phyloP scores from a whole-genome alignment of 1,139 yeast genomes.

The Pneumocystis carinii region DNA sequence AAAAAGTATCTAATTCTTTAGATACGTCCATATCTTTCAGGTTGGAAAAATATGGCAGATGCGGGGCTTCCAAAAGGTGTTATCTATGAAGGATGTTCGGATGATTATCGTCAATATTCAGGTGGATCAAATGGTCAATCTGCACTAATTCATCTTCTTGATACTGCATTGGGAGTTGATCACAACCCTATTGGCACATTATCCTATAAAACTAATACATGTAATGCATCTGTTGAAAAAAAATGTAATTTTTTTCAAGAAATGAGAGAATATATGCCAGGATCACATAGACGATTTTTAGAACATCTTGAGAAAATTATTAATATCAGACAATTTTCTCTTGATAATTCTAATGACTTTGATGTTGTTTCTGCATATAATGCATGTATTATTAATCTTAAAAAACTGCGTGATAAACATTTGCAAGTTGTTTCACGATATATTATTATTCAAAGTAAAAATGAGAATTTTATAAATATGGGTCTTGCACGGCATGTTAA shows the following conservation, averaged over 20 bases:
- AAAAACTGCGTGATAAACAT: constrained; percentile 80
- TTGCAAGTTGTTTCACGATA: constrained; percentile 83
- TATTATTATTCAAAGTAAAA: constrained; percentile 32
- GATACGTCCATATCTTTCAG: constrained; percentile 79
- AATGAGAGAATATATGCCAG: constrained; percentile 85
- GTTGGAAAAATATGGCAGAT: constrained; percentile 85
- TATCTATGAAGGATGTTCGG: constrained; percentile 15
- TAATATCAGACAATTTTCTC: constrained; percentile 49
- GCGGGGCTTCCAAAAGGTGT: constrained; percentile 51
- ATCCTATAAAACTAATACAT: constrained; percentile 20
- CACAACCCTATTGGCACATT: constrained; percentile 63
- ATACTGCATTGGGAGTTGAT: constrained; percentile 55
- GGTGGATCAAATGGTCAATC: constrained; percentile 96
- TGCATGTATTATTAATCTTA: constrained; percentile 79
- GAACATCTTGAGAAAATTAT: constrained; percentile 42
- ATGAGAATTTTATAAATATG: constrained; percentile 10
- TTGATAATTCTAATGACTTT: constrained; percentile 30
- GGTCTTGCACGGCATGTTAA: constrained; percentile 18
- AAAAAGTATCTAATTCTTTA: neutral
- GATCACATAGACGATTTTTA: constrained; percentile 62
- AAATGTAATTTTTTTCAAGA: constrained; percentile 57
- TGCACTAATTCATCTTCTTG: constrained; percentile 74
- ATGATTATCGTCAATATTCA: constrained; percentile 45
- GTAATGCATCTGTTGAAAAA: constrained; percentile 1
- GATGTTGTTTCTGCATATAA: constrained; percentile 64